These are phyloP conservation scores for Ensete ventricosum DNA, from an alignment of 176 grass and related monocot species.

Conservation along the genomic window DNA sequence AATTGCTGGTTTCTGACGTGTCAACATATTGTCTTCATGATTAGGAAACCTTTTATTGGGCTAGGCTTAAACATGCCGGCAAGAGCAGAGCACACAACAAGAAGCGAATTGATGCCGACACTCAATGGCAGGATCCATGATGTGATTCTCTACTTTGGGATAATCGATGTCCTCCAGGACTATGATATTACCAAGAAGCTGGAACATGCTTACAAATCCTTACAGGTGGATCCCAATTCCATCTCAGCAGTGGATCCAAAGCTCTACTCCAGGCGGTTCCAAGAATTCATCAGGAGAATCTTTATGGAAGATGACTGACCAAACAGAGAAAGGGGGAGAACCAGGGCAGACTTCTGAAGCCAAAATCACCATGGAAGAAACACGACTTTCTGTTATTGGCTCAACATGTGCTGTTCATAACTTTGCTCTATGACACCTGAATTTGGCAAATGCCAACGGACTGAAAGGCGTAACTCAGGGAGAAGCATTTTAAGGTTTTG, in stretches of 20 bases:
- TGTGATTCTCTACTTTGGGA: conserved; percentile 85
- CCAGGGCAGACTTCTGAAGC: neutral
- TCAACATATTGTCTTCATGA: conserved; percentile 14
- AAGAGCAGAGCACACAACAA: conserved; percentile 51
- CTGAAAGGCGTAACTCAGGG: too few relatives aligned
- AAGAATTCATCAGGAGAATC: conserved; percentile 83
- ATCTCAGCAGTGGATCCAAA: conserved; percentile 87
- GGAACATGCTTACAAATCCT: conserved; percentile 80
- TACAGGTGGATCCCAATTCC: conserved; percentile 77
- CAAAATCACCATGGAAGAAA: neutral
- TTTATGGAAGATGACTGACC: conserved; percentile 54
- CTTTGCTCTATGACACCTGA: too few relatives aligned
- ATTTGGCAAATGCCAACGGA: too few relatives aligned
- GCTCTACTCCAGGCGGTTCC: conserved; percentile 90
- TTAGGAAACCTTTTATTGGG: conserved; percentile 70
- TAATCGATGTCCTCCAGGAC: conserved; percentile 70
- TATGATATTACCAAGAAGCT: conserved; percentile 49
- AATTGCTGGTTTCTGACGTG: conserved; percentile 6
- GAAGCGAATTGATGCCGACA: conserved; percentile 31
- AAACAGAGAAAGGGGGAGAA: neutral
- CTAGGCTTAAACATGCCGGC: conserved; percentile 84
- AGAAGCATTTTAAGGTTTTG: too few relatives aligned
- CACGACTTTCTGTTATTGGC: neutral
- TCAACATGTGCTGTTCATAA: too few relatives aligned
- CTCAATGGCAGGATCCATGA: conserved; percentile 47